Evolutionary conservation across 257 asterid genomes (phyloP), one percentile per base, ranked within the genome.

Genomic region (Ajuga chamaepitys): DNA sequence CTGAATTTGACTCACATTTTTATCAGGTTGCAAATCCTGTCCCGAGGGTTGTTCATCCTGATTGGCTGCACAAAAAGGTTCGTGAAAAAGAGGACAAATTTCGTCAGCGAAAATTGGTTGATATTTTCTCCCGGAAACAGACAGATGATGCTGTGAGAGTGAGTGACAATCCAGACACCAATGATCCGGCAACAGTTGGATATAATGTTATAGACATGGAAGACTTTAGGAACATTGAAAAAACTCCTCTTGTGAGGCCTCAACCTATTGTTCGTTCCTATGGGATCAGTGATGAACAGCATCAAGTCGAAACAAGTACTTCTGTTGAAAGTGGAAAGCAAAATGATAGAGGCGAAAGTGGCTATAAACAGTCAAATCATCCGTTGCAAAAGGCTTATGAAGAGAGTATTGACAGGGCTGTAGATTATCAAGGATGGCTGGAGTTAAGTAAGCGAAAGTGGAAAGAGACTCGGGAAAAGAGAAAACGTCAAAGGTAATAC

Each of bases 21-120:
- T 76, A 60, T 56, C 82, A 94, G 99, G 91, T 94, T 76, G 79
- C 90, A 59, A 94, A 94, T 80, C 99, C 99, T 80, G 99, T 94
- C 55, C 97, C 99, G n/a, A 83, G 99, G 83, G 99, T 94, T 75
- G 74, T 80, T 82, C 99, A 94, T 85, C 99, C 99, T 50, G 99
- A 94, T 72, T 94, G 99, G 99, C 82, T 94, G 72, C 95, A 94
- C 86, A 94, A 88, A 83, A 94, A 82, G 82, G 95, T 94, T 66
- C 97, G 96, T 67, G 99, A 94, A 76, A 93, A 94, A 69, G 99
- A 89, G 54, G 99, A 94, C 77, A 94, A 86, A 78, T 90, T 84
- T 79, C 96, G 97, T 67, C 99, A 94, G 68, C 74, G 86, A 65
- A 94, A 94, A 64, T 73, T 94, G 84, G 86, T 76, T 75, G 99